phyloP scores from a whole-genome alignment of 306 rosid species.

The Lathyrus sativus region DNA sequence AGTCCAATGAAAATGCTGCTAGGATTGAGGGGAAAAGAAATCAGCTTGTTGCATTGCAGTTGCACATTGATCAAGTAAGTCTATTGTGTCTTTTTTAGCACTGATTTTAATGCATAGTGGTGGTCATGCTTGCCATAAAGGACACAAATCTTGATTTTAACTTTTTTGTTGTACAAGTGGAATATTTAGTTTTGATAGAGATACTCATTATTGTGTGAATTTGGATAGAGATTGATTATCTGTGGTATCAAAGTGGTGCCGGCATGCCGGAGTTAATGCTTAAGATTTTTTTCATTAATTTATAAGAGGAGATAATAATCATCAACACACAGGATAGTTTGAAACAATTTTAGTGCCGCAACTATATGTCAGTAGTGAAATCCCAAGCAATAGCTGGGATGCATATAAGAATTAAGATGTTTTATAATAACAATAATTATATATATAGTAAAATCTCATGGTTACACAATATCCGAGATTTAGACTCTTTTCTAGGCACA shows the following conservation, averaged over 20 bases:
- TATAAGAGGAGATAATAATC: too few species aligned
- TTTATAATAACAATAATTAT: too few species aligned
- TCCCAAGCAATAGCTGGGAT: too few species aligned
- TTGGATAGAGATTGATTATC: neutral
- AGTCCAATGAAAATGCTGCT: conserved; percentile 54
- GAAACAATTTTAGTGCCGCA: too few species aligned
- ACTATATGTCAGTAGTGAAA: too few species aligned
- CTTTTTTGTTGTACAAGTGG: conserved; percentile 6
- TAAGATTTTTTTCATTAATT: too few species aligned
- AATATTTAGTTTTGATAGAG: neutral
- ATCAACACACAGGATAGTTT: too few species aligned
- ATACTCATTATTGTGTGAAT: neutral
- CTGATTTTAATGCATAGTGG: neutral
- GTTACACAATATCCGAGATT: too few species aligned
- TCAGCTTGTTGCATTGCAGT: conserved; percentile 52
- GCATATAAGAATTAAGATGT: too few species aligned
- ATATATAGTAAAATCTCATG: too few species aligned
- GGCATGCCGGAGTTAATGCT: neutral
- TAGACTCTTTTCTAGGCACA: too few species aligned
- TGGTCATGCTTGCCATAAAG: neutral
- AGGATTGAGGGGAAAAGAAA: conserved; percentile 67
- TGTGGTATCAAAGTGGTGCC: neutral
- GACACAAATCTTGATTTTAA: neutral
- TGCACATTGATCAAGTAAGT: conserved; percentile 63
- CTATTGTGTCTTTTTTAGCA: neutral